phyloP scores from a whole-genome alignment of 306 rosid species.

The Vicia sativa region DNA sequence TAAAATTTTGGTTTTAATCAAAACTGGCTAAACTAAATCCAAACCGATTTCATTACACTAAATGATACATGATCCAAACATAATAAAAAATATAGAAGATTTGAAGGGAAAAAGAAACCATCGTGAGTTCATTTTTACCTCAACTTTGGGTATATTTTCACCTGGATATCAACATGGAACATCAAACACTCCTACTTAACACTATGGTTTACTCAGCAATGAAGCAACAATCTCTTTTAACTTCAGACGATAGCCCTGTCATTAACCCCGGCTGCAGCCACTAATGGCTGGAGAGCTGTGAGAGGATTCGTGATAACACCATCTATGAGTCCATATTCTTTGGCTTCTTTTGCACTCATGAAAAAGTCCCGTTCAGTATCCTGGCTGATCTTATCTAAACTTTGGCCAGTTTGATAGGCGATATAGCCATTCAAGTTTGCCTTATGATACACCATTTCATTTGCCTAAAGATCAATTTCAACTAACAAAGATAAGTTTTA shows the following conservation, averaged over 20 bases:
- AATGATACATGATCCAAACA: neutral
- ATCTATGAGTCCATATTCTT: constrained; percentile 91
- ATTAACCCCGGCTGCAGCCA: constrained; percentile 47
- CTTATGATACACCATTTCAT: constrained; percentile 96
- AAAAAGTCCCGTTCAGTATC: constrained; percentile 97
- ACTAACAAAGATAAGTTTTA: constrained; percentile 17
- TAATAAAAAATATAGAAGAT: constrained; percentile 1
- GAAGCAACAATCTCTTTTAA: constrained; percentile 29
- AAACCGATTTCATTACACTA: too few relatives aligned
- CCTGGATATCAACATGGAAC: constrained; percentile 28
- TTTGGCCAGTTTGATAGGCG: constrained; percentile 92
- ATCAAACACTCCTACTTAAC: neutral
- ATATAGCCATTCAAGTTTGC: constrained; percentile 94
- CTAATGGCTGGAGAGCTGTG: constrained; percentile 84
- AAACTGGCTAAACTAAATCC: too few relatives aligned
- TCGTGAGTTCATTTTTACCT: neutral
- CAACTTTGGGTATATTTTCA: neutral
- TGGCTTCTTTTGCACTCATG: constrained; percentile 99
- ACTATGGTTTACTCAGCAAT: neutral
- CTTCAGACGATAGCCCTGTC: constrained; percentile 47
- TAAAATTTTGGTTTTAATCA: too few relatives aligned
- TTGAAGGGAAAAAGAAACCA: neutral
- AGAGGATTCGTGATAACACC: constrained; percentile 95
- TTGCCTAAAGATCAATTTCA: constrained; percentile 57
- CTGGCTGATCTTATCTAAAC: constrained; percentile 79